These are phyloP conservation scores for Kodamaea anthophila DNA, from an alignment of 1,139 yeast genomes.

Conservation along the genomic window DNA sequence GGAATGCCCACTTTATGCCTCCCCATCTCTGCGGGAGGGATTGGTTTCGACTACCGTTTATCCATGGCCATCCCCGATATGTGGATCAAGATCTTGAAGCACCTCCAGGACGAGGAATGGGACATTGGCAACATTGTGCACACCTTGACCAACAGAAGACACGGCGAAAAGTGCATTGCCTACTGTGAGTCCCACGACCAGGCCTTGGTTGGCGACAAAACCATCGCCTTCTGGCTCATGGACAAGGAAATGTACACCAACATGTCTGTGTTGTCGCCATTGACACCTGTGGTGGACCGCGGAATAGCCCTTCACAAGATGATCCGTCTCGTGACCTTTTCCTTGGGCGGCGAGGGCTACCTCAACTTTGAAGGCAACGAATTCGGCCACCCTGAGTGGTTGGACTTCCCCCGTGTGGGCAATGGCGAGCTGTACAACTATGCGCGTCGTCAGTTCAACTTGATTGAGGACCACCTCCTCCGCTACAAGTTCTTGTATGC, in stretches of 20 bases:
- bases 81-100: constrained; percentile 95
- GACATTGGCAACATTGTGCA: constrained; percentile 73
- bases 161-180: constrained; percentile 83
- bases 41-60: constrained; percentile 87
- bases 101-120: constrained; percentile 84
- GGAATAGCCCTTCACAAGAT: constrained; percentile 87
- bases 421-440: constrained; percentile 86
- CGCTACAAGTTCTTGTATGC: constrained; percentile 71
- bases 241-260: constrained; percentile 97
- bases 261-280: constrained; percentile 72
- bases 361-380: constrained; percentile 96
- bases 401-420: constrained; percentile 91
- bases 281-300: constrained; percentile 76
- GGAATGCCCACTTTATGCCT: constrained; percentile 95
- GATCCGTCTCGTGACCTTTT: constrained; percentile 79
- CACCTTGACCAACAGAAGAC: constrained; percentile 83
- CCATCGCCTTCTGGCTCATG: constrained; percentile 97
- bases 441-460: constrained; percentile 90
- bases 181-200: constrained; percentile 97
- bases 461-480: constrained; percentile 71
- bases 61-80: constrained; percentile 98
- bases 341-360: constrained; percentile 94
- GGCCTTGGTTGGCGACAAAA: constrained; percentile 95
- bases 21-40: constrained; percentile 70
- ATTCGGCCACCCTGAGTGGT: constrained; percentile 99